Evolutionary conservation across 23 red algal genomes (phyloP), one percentile per base, ranked within the genome.

Genomic region (Gracilaria gracilis): DNA sequence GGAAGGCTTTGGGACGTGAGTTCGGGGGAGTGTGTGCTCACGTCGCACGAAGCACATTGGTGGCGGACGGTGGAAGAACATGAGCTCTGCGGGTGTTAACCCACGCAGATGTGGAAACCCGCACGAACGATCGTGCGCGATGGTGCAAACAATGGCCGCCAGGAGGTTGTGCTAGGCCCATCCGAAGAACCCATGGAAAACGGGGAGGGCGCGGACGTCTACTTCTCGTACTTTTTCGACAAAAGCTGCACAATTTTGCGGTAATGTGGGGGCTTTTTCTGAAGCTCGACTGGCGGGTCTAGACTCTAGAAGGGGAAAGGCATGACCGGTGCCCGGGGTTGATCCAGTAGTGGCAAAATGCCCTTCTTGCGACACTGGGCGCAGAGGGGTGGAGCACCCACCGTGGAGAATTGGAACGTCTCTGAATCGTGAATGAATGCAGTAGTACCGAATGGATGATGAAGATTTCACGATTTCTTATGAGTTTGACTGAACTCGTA

Each of bases 1-100:
- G 51, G 51, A 55, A 46, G 72, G 34, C n/a, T 77, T 49, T 77
- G 31, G 72, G 47, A 51, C 72, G 72, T 64, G 51, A 55, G 51
- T 55, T 15, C 14, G 14, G 51, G 51, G 51, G 51, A 55, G 51
- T 55, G 51, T 55, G 51, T 55, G 51, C 51, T 55, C 51, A 55
- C 51, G 51, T 55, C 51, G 11, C 51, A 20, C 17, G 51, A 73
- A 9, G 67, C 67, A 15, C 14, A 15, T 55, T 55, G 51, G 51
- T 55, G 51, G 51, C 51, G 14, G 14, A 55, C 51, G 1, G 51
- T 55, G 16, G 51, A 55, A 15, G 51, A 55, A 20, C 51, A 19
- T 20, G 51, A 55, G 51, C 51, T 55, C 14, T 55, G 51, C 51
- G 11, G 51, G 51, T 55, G 14, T 55, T 55, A 6, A 20, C 51